phyloP scores from a whole-genome alignment of 2,329 filamentous ascomycete genomes.

The Beauveria sp. region DNA sequence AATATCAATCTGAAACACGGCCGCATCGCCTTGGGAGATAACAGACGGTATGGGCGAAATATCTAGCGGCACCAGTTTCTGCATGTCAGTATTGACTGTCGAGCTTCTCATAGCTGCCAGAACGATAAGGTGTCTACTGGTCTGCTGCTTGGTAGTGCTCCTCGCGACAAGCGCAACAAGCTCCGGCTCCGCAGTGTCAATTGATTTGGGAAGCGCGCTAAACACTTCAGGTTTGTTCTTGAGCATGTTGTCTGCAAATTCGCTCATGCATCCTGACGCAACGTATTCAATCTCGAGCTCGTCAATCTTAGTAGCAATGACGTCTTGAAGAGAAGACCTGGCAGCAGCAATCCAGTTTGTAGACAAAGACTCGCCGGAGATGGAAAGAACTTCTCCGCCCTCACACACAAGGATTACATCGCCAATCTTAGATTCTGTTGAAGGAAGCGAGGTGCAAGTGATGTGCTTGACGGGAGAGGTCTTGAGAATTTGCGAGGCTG shows the following conservation, averaged over 20 bases:
- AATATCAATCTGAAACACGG: constrained; percentile 50
- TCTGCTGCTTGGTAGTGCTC: constrained; percentile 23
- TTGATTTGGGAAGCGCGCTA: constrained; percentile 41
- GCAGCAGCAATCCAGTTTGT: constrained; percentile 28
- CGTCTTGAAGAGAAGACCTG: constrained; percentile 29
- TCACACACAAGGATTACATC: constrained; percentile 49
- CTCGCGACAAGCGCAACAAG: constrained; percentile 46
- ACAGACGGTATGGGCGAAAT: constrained; percentile 29
- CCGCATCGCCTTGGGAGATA: constrained; percentile 12
- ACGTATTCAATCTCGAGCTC: constrained; percentile 42
- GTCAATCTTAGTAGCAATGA: constrained; percentile 24
- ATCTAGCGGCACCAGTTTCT: constrained; percentile 32
- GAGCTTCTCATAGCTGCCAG: constrained; percentile 24
- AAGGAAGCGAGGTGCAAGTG: constrained; percentile 23
- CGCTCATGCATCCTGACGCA: constrained; percentile 35
- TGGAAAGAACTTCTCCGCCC: constrained; percentile 53
- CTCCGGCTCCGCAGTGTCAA: constrained; percentile 37
- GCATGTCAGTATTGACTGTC: constrained; percentile 21
- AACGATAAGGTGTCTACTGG: constrained; percentile 25
- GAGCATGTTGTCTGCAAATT: constrained; percentile 48
- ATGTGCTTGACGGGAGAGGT: constrained; percentile 28
- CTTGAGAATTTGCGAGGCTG: constrained; percentile 35
- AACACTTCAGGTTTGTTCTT: constrained; percentile 47
- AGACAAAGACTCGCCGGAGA: constrained; percentile 45
- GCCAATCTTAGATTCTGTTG: constrained; percentile 20